Conservation (phyloP, 768 basidiomycete species). For the Macrolepiota albuminosa region DNA sequence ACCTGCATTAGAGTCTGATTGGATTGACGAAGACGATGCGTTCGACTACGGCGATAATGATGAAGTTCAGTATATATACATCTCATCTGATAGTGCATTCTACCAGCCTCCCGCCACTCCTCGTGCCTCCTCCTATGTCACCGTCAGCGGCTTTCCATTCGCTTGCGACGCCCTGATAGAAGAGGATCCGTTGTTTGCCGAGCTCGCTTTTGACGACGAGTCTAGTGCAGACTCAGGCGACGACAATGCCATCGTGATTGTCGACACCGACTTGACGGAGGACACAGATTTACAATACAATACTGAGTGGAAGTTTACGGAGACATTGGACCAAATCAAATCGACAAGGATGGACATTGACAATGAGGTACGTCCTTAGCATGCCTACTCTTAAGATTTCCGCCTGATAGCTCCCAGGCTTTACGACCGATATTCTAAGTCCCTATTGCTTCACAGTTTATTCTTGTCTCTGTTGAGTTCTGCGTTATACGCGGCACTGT, state of each 20-base stretch:
- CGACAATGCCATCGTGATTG: conserved; percentile 4
- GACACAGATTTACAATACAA: not conserved
- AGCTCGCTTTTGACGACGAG: conserved; percentile 8
- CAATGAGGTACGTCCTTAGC: not conserved
- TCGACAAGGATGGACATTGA: not conserved
- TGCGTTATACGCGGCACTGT: not conserved
- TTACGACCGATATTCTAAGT: not conserved
- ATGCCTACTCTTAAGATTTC: not conserved
- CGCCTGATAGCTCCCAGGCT: not conserved
- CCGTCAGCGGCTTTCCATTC: conserved; percentile 21
- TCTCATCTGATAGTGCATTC: conserved; percentile 35
- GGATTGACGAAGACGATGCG: conserved; percentile 10
- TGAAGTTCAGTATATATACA: conserved; percentile 31
- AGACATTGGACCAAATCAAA: conserved; percentile 3
- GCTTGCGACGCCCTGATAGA: conserved; percentile 21
- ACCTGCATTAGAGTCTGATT: conserved; percentile 16
- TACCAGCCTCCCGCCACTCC: conserved; percentile 24
- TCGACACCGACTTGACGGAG: conserved; percentile 1
- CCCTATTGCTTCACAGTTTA: too few species aligned
- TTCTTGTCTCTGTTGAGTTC: not conserved
- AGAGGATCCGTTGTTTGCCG: conserved; percentile 16
- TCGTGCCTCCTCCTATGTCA: conserved; percentile 23
- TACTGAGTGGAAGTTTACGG: conserved; percentile 4
- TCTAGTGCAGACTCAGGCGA: not conserved
- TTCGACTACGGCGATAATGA: conserved; percentile 15